A percentile compares a stretch with the other conserved stretches of the same genome.
phyloP scores from a whole-genome alignment of 345 rosid genomes.

The Abelmoschus esculentus region DNA sequence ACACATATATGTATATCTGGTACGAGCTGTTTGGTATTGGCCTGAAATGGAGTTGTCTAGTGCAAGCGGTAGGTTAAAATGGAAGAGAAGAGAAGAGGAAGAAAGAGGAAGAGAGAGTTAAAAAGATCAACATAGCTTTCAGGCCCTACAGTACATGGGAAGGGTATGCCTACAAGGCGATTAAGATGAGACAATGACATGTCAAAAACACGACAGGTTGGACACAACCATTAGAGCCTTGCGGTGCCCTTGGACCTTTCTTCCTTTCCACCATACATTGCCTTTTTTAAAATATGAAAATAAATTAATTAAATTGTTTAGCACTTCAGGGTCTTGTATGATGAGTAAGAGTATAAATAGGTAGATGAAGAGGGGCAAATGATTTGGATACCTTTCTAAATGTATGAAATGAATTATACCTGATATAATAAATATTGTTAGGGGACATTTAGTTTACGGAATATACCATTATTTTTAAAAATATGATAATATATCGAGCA shows the following conservation, averaged over 20 bases:
- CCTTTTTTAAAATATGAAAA: too few relatives aligned
- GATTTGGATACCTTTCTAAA: too few relatives aligned
- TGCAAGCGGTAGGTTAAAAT: not conserved
- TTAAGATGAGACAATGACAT: constrained; percentile 65
- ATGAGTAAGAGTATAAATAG: too few relatives aligned
- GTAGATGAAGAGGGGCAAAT: too few relatives aligned
- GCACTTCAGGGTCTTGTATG: too few relatives aligned
- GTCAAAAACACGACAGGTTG: constrained; percentile 43
- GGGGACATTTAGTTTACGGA: too few relatives aligned
- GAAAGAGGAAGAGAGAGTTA: not conserved
- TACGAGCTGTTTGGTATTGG: constrained; percentile 6
- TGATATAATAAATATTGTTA: too few relatives aligned
- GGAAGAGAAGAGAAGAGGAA: not conserved
- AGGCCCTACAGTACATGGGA: constrained; percentile 42
- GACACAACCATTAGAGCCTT: constrained; percentile 25
- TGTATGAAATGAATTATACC: too few relatives aligned
- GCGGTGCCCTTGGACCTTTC: constrained; percentile 61
- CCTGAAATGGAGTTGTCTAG: not conserved
- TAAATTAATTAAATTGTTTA: too few relatives aligned
- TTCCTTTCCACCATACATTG: not conserved
- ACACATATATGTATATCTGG: not conserved
- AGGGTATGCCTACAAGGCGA: constrained; percentile 20
- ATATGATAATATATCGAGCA: too few relatives aligned
- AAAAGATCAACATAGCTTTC: constrained; percentile 32
- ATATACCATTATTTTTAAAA: too few relatives aligned